These are phyloP conservation scores for Zhuliangozyma parablackwelliae DNA, from an alignment of 1,139 yeast genomes.

Conservation along the genomic window DNA sequence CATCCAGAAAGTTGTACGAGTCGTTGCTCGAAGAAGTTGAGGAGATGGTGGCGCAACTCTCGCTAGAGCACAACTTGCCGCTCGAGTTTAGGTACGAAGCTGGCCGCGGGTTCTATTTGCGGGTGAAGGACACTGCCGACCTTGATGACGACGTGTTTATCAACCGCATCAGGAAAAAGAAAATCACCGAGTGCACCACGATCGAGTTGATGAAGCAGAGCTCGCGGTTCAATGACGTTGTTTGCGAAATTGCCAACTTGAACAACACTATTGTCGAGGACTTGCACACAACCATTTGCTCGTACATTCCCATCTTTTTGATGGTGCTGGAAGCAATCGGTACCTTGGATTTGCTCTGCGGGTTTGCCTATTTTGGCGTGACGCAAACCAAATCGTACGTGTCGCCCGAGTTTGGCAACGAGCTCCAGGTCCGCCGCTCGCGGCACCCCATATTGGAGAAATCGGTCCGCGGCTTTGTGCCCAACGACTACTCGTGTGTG, in stretches of 20 bases:
- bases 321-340: slow-evolving; percentile 44
- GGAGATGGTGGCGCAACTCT: slow-evolving; percentile 16
- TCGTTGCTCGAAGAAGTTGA: slow-evolving; percentile 31
- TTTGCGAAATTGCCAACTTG: slow-evolving; percentile 34
- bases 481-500: slow-evolving; percentile 34
- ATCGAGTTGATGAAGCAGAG: slow-evolving; percentile 37
- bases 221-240: slow-evolving; percentile 32
- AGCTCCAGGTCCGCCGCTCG: slow-evolving; percentile 24
- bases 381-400: slow-evolving; percentile 18
- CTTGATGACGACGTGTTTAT: slow-evolving; percentile 18
- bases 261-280: slow-evolving; percentile 35
- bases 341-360: slow-evolving; percentile 36
- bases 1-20: slow-evolving; percentile 38
- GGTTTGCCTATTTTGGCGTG: slow-evolving; percentile 23
- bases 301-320: slow-evolving; percentile 29
- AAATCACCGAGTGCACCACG: slow-evolving; percentile 36
- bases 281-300: slow-evolving; percentile 19
- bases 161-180: slow-evolving; percentile 25
- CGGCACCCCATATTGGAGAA: slow-evolving; percentile 40
- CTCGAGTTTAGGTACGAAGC: slow-evolving; percentile 31
- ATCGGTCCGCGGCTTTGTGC: slow-evolving; percentile 19
- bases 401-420: slow-evolving; percentile 29
- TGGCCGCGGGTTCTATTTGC: slow-evolving; percentile 34
- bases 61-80: slow-evolving; percentile 15
- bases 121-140: slow-evolving; percentile 15